Base-by-base conservation (phyloP, 139 green algal species). In the Chlorella vulgaris region DNA sequence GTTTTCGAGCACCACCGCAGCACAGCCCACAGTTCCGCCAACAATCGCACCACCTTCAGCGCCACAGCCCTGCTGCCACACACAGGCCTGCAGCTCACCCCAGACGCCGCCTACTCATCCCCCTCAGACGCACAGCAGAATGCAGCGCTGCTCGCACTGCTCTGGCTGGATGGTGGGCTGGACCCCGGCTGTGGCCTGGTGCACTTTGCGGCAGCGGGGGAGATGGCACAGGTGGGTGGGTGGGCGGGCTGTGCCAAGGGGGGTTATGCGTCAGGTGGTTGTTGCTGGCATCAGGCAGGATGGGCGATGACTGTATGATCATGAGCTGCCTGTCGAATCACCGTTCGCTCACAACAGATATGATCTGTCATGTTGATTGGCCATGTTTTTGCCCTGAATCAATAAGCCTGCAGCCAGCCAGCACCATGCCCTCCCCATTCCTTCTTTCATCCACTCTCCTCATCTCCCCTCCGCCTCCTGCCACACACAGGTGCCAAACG, bases 31-130 rank as follows among this genome's bases (percentile, higher is more conserved):
- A 29, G 8, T 22, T 10, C 35, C 36, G 7, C 7, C 21, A 6
- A 19, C 58, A 65, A 28, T 26, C 58, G 58, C 63, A 82, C 76
- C 42, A 40, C 55, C 65, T 83, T 83, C 50, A 76, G 77, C 66
- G 77, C 66, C 42, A 83, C 77, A 26, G 53, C 35, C 77, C 24
- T 83, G 29, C 66, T 83, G 33, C 66, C 77, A 18, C 77, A 83
- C 77, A 33, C 47, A 43, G 77, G 65, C 26, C 67, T 61, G 31
- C 55, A 70, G 40, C 29, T 81, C 28, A 74, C 60, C 6, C 75
- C 75, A 1, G 75, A 71, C 22, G 75, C 75, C 24, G 55, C 69
- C 0, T 60, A 80, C 38, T 24, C 55, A 35, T 70, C 55, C 22
- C 74, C 55, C 26, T 3, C 75, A 36, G 76, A 82, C 29, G 76